Conservation (phyloP, 345 rosid species). For the Rhodamnia rubescens region DNA sequence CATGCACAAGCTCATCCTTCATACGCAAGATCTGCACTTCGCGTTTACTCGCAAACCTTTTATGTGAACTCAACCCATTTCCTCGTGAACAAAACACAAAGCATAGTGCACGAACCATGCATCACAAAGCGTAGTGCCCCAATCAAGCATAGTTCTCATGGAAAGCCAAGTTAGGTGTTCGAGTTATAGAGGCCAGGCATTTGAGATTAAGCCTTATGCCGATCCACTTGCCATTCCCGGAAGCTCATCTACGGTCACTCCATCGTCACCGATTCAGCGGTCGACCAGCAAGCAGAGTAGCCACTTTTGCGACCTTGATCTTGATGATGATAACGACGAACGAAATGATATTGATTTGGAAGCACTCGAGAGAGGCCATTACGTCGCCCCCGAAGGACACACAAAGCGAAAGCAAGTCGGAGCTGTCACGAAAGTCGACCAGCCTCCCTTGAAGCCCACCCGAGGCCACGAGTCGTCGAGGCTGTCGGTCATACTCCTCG, state of each 20-base stretch:
- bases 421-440: slow-evolving; percentile 2
- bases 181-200: slow-evolving; percentile 61
- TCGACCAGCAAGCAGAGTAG: slow-evolving; percentile 43
- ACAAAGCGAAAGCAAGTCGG: slow-evolving; percentile 2
- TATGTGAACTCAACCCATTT: no score
- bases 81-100: no score
- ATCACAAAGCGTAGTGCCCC: no score
- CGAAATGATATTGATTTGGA: slow-evolving; percentile 1
- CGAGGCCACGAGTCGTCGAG: slow-evolving; percentile 35
- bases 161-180: slow-evolving; percentile 36
- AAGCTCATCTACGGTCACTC: slow-evolving; percentile 26
- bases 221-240: slow-evolving; percentile 28
- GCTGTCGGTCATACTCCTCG: slow-evolving; percentile 56
- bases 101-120: no score
- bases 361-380: slow-evolving; percentile 32
- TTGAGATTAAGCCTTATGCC: slow-evolving; percentile 47
- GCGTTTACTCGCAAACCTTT: no score
- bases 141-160: slow-evolving; percentile 5
- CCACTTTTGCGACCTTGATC: slow-evolving; percentile 63
- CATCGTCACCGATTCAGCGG: slow-evolving; percentile 11
- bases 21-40: no score
- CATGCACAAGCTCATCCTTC: no score
- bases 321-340: slow-evolving; percentile 7
- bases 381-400: background rate
- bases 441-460: slow-evolving; percentile 21